Conservation (phyloP, 2,329 filamentous ascomycete genomes). For the Colletotrichum lindemuthianum region DNA sequence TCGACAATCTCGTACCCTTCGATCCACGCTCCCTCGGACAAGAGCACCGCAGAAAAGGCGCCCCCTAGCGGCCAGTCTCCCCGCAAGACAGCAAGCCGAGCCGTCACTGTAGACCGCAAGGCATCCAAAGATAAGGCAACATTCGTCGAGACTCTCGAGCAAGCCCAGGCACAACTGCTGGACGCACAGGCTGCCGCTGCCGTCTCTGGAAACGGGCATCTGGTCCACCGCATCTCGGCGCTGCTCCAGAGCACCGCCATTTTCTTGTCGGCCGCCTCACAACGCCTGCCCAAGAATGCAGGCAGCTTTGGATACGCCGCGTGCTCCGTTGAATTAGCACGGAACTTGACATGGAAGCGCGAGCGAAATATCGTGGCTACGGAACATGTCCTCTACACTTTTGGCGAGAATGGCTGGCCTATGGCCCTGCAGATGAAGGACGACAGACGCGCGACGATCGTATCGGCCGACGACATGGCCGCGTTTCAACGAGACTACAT, state of each 20-base stretch:
- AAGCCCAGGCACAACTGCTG: constrained; percentile 73
- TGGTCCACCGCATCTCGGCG: constrained; percentile 71
- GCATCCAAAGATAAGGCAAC: constrained; percentile 39
- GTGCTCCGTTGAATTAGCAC: constrained; percentile 74
- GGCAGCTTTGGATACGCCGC: constrained; percentile 67
- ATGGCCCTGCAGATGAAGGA: constrained; percentile 36
- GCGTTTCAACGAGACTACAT: constrained; percentile 83
- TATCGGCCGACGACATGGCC: constrained; percentile 61
- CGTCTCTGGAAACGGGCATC: constrained; percentile 63
- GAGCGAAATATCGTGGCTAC: constrained; percentile 60
- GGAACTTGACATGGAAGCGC: constrained; percentile 74
- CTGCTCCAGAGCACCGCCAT: constrained; percentile 73
- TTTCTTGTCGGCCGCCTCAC: constrained; percentile 70
- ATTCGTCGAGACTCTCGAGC: constrained; percentile 69
- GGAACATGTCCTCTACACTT: constrained; percentile 34
- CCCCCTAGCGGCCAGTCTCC: constrained; percentile 49
- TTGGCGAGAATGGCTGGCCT: constrained; percentile 50
- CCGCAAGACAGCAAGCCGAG: constrained; percentile 40
- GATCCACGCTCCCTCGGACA: constrained; percentile 58
- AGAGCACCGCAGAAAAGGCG: constrained; percentile 47
- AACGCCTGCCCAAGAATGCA: constrained; percentile 55
- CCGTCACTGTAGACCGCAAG: constrained; percentile 38
- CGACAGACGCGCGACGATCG: constrained; percentile 55
- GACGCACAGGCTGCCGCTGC: constrained; percentile 69
- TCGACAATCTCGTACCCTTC: constrained; percentile 91